Evolutionary conservation across 2,329 filamentous ascomycete species (phyloP), one percentile per base, ranked within the genome.

Genomic region (Plenodomus biglobosus): DNA sequence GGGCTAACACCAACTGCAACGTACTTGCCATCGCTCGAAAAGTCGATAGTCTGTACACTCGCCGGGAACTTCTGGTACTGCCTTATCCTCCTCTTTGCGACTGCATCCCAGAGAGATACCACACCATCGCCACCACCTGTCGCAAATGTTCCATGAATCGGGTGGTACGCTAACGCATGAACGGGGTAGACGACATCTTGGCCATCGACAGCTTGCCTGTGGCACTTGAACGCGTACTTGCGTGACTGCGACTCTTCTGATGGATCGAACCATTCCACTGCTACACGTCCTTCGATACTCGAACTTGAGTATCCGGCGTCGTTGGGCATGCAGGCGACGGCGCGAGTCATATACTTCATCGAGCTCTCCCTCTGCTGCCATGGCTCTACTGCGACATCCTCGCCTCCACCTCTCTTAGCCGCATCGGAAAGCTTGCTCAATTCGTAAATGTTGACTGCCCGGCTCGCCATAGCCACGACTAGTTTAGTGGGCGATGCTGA

Each of bases 221-320:
- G 94, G 74, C 94, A 99, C 74, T 99, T 99, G 83, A 99, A 99
- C 13, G 94, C 94, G 71, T 97, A 99, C 73, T 96, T 97, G 58
- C 92, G 84, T 34, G 88, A 87, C 75, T 97, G 92, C 3, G 88
- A 92, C 71, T 92, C 88, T 36, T 85, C 78, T 4, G 85, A 89
- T 15, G 94, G 89, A 68, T 97, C 94, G 70, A 99, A 97, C 90
- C 92, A 97, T 73, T 99, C 94, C 1, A 99, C 94, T 0, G 92
- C 92, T 1, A 99, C 91, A 61, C 94, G 85, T 3, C 94, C 94
- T 70, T 99, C 94, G 64, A 99, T 99, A 64, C 86, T 92, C 49
- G 85, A 90, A 1, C 88, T 92, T 8, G 92, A 92, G 70, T 97
- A 99, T 4, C 94, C 94, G 10, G 87, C 88, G 59, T 96, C 94